phyloP scores from a whole-genome alignment of 2,329 filamentous ascomycete species.

The Hypoxylon sp. region DNA sequence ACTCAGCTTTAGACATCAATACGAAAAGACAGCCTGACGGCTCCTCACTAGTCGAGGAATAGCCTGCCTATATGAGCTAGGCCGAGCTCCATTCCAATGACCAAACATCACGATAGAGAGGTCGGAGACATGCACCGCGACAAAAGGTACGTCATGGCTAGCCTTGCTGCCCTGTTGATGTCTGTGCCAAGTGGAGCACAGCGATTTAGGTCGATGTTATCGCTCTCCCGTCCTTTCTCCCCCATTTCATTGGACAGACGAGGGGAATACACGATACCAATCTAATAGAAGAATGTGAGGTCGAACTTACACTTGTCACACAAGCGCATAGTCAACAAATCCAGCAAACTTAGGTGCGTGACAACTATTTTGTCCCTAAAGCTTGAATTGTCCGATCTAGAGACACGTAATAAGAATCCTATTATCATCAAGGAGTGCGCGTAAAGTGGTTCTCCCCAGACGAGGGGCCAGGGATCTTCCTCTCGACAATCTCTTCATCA shows the following conservation, averaged over 20 bases:
- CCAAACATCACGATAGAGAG: slow-evolving; percentile 13
- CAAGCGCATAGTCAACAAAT: background rate
- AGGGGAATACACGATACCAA: slow-evolving; percentile 4
- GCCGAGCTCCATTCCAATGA: slow-evolving; percentile 12
- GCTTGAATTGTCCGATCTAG: background rate
- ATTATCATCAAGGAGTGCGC: background rate
- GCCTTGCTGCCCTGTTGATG: slow-evolving; percentile 6
- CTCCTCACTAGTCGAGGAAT: background rate
- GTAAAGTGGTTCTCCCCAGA: background rate
- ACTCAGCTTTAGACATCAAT: background rate
- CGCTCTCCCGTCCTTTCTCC: background rate
- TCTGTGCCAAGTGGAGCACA: slow-evolving; percentile 25
- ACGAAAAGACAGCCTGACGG: background rate
- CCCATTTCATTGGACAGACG: slow-evolving; percentile 8
- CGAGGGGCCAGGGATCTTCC: background rate
- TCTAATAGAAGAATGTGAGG: slow-evolving; percentile 18
- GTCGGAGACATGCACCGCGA: slow-evolving; percentile 15
- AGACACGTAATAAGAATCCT: background rate
- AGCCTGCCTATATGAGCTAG: background rate
- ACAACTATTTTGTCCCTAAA: background rate
- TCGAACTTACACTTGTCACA: background rate
- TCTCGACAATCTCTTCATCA: slow-evolving; percentile 2
- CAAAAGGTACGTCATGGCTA: slow-evolving; percentile 25
- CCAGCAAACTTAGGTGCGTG: background rate
- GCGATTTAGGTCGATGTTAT: slow-evolving; percentile 16